A percentile compares a stretch with the other conserved stretches of the same genome.
These are phyloP conservation scores for Kickxella alabastrina DNA, from an alignment of 192 early-diverging fungal species.

Conservation along the genomic window DNA sequence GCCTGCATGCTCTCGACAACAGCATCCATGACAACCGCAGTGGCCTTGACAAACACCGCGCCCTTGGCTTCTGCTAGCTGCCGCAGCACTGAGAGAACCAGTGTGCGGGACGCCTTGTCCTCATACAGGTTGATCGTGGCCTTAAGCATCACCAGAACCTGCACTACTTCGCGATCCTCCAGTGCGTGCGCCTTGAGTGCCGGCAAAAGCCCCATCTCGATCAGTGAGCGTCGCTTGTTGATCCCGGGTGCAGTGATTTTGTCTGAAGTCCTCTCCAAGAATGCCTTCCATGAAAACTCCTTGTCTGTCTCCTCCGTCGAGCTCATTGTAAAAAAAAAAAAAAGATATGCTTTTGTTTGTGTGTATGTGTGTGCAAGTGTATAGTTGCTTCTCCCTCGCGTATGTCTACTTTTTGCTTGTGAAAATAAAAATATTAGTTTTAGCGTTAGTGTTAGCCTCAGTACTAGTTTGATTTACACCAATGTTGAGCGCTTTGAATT, in stretches of 20 bases:
- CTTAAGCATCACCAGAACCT: constrained; percentile 53
- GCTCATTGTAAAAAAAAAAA: constrained; percentile 6
- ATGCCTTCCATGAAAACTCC: constrained; percentile 57
- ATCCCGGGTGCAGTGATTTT: constrained; percentile 56
- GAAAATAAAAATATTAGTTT: too few species aligned
- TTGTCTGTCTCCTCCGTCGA: background rate
- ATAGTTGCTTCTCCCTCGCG: too few species aligned
- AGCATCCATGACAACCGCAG: constrained; percentile 48
- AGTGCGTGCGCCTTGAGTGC: constrained; percentile 22
- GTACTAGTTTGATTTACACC: too few species aligned
- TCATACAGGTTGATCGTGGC: constrained; percentile 64
- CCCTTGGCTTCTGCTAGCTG: constrained; percentile 59
- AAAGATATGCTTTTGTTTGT: too few species aligned
- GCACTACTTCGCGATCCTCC: constrained; percentile 30
- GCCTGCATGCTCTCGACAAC: constrained; percentile 49
- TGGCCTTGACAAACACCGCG: constrained; percentile 53
- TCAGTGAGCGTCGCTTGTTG: constrained; percentile 46
- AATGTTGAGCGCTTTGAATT: too few species aligned
- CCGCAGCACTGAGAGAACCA: constrained; percentile 57
- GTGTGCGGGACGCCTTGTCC: constrained; percentile 61
- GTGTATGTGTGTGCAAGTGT: too few species aligned
- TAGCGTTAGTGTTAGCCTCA: too few species aligned
- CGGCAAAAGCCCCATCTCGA: constrained; percentile 50
- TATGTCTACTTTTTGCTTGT: too few species aligned
- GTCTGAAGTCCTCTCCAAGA: constrained; percentile 50